A percentile compares a stretch with the other conserved stretches of the same genome.
phyloP scores from a whole-genome alignment of 1,284 basidiomycete genomes.

The Boletus albobrunnescens region DNA sequence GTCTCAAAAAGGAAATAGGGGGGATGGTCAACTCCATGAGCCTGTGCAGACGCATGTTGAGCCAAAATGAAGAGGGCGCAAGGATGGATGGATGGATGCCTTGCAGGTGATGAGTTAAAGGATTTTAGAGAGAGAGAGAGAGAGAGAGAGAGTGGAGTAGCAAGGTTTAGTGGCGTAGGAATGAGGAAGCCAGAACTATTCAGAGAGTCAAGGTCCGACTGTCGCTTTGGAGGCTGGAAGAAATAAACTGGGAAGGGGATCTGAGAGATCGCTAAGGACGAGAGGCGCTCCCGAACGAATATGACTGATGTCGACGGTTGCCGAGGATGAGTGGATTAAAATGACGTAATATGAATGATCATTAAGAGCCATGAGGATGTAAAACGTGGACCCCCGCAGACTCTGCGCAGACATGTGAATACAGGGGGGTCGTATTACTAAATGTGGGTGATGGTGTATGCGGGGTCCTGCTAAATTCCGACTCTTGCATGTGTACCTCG shows the following conservation, averaged over 20 bases:
- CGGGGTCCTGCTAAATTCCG: slow-evolving; percentile 18
- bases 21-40: not conserved
- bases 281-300: slow-evolving; percentile 16
- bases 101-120: no score
- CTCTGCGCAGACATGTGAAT: slow-evolving; percentile 26
- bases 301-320: not conserved
- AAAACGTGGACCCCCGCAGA: slow-evolving; percentile 21
- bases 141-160: no score
- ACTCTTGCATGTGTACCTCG: slow-evolving; percentile 22
- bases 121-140: no score
- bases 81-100: not conserved
- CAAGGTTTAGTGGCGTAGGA: no score
- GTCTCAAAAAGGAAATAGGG: slow-evolving; percentile 15
- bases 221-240: not conserved
- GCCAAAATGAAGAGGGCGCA: slow-evolving; percentile 15
- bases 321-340: slow-evolving; percentile 13
- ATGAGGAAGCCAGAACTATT: no score
- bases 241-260: not conserved
- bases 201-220: not conserved
- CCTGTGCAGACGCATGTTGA: slow-evolving; percentile 13
- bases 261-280: not conserved
- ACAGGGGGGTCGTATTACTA: slow-evolving; percentile 17
- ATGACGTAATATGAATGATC: slow-evolving; percentile 17
- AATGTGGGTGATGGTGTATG: not conserved
- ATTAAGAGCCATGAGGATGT: slow-evolving; percentile 23